A percentile compares a stretch with the other conserved stretches of the same genome.
These are phyloP conservation scores for Penstemon barbatus DNA, from an alignment of 257 asterid genomes.

Conservation along the genomic window DNA sequence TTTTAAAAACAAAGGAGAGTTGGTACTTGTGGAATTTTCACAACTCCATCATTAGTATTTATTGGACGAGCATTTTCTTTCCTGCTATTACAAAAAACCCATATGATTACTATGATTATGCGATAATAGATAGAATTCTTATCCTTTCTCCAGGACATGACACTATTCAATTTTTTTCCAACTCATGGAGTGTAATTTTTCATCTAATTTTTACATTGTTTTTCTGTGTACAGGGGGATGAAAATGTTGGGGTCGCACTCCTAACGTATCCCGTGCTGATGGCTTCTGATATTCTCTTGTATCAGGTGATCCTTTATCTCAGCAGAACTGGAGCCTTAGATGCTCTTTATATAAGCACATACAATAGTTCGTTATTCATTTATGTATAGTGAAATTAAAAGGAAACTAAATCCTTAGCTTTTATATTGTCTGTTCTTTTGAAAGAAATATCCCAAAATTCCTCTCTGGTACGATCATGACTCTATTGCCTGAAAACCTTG, in stretches of 20 bases:
- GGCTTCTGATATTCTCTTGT: slow-evolving; percentile 96
- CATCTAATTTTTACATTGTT: slow-evolving; percentile 5
- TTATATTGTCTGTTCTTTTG: slow-evolving; percentile 17
- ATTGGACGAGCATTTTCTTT: not conserved
- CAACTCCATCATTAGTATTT: not conserved
- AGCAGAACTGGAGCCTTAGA: not conserved
- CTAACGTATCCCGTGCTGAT: slow-evolving; percentile 93
- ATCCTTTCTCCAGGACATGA: too few relatives aligned
- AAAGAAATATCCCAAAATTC: not conserved
- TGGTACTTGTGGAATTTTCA: not conserved
- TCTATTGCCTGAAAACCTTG: slow-evolving; percentile 34
- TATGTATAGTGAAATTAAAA: slow-evolving; percentile 9
- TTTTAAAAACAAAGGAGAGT: not conserved
- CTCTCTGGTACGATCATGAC: slow-evolving; percentile 15
- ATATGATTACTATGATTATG: too few relatives aligned
- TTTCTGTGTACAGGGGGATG: slow-evolving; percentile 66
- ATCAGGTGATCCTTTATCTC: slow-evolving; percentile 57
- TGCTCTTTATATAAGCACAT: slow-evolving; percentile 15
- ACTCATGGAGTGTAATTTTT: not conserved
- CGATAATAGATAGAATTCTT: too few relatives aligned
- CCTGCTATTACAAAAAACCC: not conserved
- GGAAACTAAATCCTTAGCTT: slow-evolving; percentile 6
- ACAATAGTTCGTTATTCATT: slow-evolving; percentile 11
- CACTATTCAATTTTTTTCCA: not conserved
- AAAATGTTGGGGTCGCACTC: slow-evolving; percentile 94